A percentile compares a stretch with the other conserved stretches of the same genome.
Conservation (phyloP, 257 asterid species). For the Plantago elongata region DNA sequence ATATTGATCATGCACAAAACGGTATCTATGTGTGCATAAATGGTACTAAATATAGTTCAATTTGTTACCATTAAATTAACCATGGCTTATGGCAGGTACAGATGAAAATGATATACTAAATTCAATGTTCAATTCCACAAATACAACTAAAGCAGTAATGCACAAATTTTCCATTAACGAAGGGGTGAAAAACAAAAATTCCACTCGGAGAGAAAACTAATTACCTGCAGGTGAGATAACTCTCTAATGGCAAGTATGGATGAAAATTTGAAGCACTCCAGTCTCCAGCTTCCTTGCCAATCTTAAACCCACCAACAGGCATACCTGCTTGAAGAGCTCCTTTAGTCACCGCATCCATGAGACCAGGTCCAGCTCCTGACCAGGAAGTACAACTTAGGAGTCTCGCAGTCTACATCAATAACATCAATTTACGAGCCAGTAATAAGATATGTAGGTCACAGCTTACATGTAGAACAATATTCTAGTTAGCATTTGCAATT, state of each 20-base stretch:
- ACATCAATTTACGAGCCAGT: conserved; percentile 12
- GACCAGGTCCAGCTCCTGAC: conserved; percentile 97
- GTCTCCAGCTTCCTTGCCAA: conserved; percentile 87
- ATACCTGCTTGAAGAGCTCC: conserved; percentile 82
- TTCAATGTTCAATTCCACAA: too few species aligned
- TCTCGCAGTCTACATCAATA: conserved; percentile 50
- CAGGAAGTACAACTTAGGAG: conserved; percentile 81
- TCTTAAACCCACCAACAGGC: conserved; percentile 92
- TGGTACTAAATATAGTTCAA: too few species aligned
- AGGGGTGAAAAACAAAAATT: not conserved
- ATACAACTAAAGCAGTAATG: too few species aligned
- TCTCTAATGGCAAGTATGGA: conserved; percentile 63
- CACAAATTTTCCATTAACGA: not conserved
- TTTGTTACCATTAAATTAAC: too few species aligned
- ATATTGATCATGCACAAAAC: too few species aligned
- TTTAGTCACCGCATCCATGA: conserved; percentile 92
- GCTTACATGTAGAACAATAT: too few species aligned
- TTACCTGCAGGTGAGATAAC: conserved; percentile 85
- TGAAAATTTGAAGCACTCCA: conserved; percentile 74
- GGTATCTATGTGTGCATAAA: too few species aligned
- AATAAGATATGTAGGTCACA: conserved; percentile 5
- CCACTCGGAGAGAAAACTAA: too few species aligned
- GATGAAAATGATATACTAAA: too few species aligned
- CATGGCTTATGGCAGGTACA: too few species aligned
- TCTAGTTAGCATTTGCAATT: not conserved